phyloP scores from a whole-genome alignment of 2,329 filamentous ascomycete species.

The Calonectria crousiana region DNA sequence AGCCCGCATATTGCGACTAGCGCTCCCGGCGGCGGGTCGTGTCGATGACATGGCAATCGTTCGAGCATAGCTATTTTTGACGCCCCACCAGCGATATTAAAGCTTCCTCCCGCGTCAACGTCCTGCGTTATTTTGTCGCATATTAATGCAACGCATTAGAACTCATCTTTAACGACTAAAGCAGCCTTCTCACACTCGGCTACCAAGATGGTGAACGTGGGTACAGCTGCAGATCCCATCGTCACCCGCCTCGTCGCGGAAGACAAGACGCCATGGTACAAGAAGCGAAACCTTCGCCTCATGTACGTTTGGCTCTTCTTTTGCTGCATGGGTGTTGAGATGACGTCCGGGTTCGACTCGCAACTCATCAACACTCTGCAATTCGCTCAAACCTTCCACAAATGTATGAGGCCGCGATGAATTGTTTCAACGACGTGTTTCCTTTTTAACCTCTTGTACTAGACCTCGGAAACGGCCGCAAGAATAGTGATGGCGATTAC shows the following conservation, averaged over 20 bases:
- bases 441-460: constrained; percentile 1
- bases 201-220: constrained; percentile 1
- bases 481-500: constrained; percentile 32
- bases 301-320: constrained; percentile 7
- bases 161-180: background rate
- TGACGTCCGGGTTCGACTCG: constrained; percentile 41
- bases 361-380: constrained; percentile 57
- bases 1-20: background rate
- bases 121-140: background rate
- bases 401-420: constrained; percentile 43
- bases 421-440: accelerated
- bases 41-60: background rate
- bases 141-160: background rate
- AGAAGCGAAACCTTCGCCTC: constrained; percentile 13
- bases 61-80: background rate
- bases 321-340: constrained; percentile 10
- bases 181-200: background rate
- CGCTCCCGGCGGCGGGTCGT: background rate
- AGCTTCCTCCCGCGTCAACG: background rate
- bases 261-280: constrained; percentile 14
- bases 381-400: constrained; percentile 52
- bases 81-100: background rate
- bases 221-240: constrained; percentile 4
- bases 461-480: constrained; percentile 34
- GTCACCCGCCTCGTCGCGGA: constrained; percentile 6